phyloP scores from a whole-genome alignment of 345 rosid species.

The Ricinus communis region DNA sequence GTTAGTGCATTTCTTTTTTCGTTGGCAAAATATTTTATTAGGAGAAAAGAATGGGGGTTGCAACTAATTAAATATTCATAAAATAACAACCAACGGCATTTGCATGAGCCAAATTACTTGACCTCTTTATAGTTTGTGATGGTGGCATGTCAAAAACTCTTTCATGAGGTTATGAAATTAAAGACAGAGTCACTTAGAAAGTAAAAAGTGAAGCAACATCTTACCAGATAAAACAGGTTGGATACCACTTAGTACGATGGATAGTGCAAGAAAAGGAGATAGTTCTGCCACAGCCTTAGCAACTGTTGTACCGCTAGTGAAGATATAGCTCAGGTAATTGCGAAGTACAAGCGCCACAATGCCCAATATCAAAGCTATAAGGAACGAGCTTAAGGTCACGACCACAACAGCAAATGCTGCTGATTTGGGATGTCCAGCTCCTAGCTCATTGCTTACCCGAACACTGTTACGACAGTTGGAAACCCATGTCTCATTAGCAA shows the following conservation, averaged over 20 bases:
- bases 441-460: conserved; percentile 69
- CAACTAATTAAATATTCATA: no score
- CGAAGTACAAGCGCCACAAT: conserved; percentile 40
- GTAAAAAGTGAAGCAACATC: no score
- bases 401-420: conserved; percentile 48
- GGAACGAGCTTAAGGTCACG: conserved; percentile 43
- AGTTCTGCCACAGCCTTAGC: conserved; percentile 55
- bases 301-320: conserved; percentile 53
- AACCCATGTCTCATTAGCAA: background rate
- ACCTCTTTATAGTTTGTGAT: no score
- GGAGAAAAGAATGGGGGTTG: no score
- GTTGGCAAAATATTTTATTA: no score
- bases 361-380: conserved; percentile 40
- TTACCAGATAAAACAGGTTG: conserved; percentile 72
- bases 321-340: conserved; percentile 53
- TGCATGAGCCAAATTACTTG: no score
- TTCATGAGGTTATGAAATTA: no score
- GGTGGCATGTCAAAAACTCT: no score
- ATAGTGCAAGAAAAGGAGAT: conserved; percentile 52
- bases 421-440: conserved; percentile 67
- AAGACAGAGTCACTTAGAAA: no score
- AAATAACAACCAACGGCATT: no score
- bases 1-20: no score
- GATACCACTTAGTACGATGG: conserved; percentile 48
- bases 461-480: conserved; percentile 34